Percentiles rank a stretch among this genome's conserved stretches.
These are phyloP conservation scores for Harringtonia lauricola DNA, from an alignment of 2,329 filamentous ascomycete genomes.

Conservation along the genomic window DNA sequence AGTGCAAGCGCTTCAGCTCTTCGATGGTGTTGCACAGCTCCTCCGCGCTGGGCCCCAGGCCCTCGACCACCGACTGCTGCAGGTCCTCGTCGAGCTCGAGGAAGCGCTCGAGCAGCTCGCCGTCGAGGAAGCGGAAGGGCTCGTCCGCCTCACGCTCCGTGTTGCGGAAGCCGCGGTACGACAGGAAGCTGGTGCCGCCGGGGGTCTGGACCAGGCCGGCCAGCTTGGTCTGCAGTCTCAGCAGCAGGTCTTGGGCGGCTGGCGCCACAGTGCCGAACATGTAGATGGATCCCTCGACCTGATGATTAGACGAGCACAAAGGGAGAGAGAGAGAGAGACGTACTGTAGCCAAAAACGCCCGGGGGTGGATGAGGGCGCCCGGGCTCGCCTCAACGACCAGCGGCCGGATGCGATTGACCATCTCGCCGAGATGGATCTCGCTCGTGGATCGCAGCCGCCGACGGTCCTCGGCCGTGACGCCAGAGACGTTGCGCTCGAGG, in stretches of 20 bases:
- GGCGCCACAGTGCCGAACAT: constrained; percentile 73
- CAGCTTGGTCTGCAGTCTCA: constrained; percentile 67
- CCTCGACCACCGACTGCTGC: constrained; percentile 42
- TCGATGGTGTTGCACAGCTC: constrained; percentile 52
- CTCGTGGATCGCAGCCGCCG: constrained; percentile 60
- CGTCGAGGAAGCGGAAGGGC: constrained; percentile 83
- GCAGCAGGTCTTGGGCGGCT: constrained; percentile 64
- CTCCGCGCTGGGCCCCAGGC: constrained; percentile 49
- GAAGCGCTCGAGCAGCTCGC: constrained; percentile 80
- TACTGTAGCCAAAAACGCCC: constrained; percentile 83
- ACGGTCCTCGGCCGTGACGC: constrained; percentile 64
- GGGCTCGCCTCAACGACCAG: constrained; percentile 56
- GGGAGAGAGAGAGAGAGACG: constrained; percentile 20
- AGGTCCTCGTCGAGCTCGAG: constrained; percentile 54
- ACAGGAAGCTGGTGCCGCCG: constrained; percentile 64
- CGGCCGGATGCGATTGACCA: constrained; percentile 78
- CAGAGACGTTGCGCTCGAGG: constrained; percentile 60
- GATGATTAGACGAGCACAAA: constrained; percentile 2
- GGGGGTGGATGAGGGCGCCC: constrained; percentile 61
- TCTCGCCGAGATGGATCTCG: constrained; percentile 81
- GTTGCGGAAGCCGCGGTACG: constrained; percentile 75
- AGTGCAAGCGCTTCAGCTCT: constrained; percentile 52
- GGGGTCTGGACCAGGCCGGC: constrained; percentile 54
- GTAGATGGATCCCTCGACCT: constrained; percentile 88
- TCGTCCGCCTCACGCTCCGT: constrained; percentile 58